Percentiles rank a stretch among this genome's conserved stretches.
Conservation (phyloP, 2,329 filamentous ascomycete species). For the Plectosphaerella plurivora region DNA sequence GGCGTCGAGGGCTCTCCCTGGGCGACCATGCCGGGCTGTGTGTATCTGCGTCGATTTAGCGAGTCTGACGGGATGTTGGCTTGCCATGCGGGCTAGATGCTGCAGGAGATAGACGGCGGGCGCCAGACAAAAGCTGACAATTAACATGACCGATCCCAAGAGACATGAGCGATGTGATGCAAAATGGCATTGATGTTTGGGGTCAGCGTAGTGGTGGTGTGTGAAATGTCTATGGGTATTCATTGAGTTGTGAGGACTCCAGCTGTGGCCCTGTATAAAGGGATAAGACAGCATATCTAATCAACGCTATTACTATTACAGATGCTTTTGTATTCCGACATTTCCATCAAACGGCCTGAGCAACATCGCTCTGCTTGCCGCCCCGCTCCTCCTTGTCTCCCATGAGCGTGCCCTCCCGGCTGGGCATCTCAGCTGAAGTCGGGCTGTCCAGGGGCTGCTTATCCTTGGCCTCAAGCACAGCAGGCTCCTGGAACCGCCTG, state of each 20-base stretch:
- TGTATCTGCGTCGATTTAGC: too few species aligned
- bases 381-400: not conserved
- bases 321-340: too few species aligned
- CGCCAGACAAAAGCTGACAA: constrained; percentile 1
- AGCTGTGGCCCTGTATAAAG: too few species aligned
- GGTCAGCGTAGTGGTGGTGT: too few species aligned
- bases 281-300: too few species aligned
- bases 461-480: not conserved
- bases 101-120: constrained; percentile 1
- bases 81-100: not conserved
- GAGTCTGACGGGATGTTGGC: too few species aligned
- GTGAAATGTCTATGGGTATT: too few species aligned
- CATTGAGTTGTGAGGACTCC: too few species aligned
- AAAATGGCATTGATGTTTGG: too few species aligned
- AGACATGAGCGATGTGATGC: too few species aligned
- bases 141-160: not conserved
- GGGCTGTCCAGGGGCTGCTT: not conserved
- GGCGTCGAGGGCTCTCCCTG: not conserved
- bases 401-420: not conserved
- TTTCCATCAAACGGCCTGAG: not conserved
- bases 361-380: not conserved
- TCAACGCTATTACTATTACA: too few species aligned
- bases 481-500: constrained; percentile 66
- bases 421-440: too few species aligned
- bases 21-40: not conserved